Evolutionary conservation across 2,329 filamentous ascomycete genomes (phyloP), one percentile per base, ranked within the genome.

Genomic region (Ascochyta rabiei): DNA sequence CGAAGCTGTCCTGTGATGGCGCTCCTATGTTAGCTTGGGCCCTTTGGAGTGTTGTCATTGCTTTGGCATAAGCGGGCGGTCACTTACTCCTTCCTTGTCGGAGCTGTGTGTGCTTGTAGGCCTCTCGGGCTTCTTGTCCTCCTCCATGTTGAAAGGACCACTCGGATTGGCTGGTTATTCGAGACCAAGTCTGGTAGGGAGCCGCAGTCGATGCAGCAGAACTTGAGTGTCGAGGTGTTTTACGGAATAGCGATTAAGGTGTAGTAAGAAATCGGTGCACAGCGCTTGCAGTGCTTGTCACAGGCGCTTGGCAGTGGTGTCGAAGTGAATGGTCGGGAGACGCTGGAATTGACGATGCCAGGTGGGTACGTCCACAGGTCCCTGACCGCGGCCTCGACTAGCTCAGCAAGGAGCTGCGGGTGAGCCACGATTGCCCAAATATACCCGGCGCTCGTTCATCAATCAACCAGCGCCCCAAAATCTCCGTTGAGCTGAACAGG

Each of bases 1-100:
- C 91, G 69, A 96, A 96, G 15, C 84, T 84, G 67, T 93, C 88
- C 88, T 91, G 71, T 46, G 47, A 47, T 47, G 48, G 38, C 56
- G 53, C 51, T 48, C 18, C 21, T 21, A 12, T 23, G 47, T 67
- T 46, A 68, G 63, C 53, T 45, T 37, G 38, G 41, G 38, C 9
- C 6, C 31, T 48, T 21, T 30, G 5, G 48, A 30, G 16, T 21
- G 5, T 40, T 8, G 13, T 21, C 48, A 18, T 24, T 38, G 38
- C 23, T 21, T 9, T 26, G 5, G 19, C 4, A 23, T 12, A 23
- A n/a, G 15, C 10, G 26, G 9, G 33, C 6, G n/a, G 23, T 8
- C 34, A 35, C 69, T 64, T 52, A 73, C 66, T 19, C 57, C 64
- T 38, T 69, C 70, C 39, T 60, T 64, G 48, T 71, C 68, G 3